Evolutionary conservation across 2,329 filamentous ascomycete genomes (phyloP), one percentile per base, ranked within the genome.

Genomic region (Alternaria ethzedia): DNA sequence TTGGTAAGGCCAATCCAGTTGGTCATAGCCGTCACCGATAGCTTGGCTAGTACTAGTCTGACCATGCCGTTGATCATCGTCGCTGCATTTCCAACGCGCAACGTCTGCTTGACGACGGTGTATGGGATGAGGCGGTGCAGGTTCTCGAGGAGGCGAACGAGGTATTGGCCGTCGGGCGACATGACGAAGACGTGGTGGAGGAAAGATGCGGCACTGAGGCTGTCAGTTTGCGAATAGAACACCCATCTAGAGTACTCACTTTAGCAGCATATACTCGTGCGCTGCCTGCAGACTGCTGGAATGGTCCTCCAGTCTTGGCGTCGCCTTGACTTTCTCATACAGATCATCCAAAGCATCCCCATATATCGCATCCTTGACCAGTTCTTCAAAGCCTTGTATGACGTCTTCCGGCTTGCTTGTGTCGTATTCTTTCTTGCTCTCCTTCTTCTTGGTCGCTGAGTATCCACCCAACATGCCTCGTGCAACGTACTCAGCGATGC

Each of bases 41-140:
- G 82, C 80, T 96, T 96, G n/a, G 91, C 89, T 13, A 96, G 84
- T 15, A 94, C 84, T 15, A 95, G 81, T 57, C 85, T 86, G 76
- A 92, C 86, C 85, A 95, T 89, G 61, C 86, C 91, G 72, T 86
- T 91, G 59, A 95, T 89, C 92, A 96, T 94, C 20, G 89, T 91
- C 1, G 91, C 91, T 0, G 91, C 91, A 75, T 95, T 96, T 6
- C 92, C 90, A 13, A 94, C 85, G 44, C 88, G 87, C 5, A 96
- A 81, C 0, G 91, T 93, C 76, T 94, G 91, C 63, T 89, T 86
- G 54, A 94, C 84, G 66, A 93, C 82, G 45, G 86, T 84, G 75
- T 94, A 95, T 0, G 92, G 92, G 0, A 93, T 81, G 59, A 94
- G 82, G 59, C 86, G 87, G 77, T 94, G 89, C 11, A 90, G 84